Evolutionary conservation across 176 grass and related monocot species (phyloP).

Genomic region (Hordeum marinum): DNA sequence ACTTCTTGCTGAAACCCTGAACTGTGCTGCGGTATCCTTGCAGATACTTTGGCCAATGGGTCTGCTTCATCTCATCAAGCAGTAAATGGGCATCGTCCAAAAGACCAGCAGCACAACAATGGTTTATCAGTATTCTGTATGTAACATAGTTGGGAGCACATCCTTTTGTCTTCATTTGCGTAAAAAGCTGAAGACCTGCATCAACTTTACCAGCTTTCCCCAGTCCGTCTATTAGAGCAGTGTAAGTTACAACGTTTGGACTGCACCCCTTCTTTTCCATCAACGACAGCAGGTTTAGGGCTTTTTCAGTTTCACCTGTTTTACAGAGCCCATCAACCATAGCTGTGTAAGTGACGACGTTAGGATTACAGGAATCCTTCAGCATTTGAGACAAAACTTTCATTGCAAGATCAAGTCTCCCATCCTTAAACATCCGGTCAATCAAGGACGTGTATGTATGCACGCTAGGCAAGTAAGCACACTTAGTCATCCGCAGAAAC

Average conservation of each 20-base stretch:
- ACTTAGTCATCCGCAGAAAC: slow-evolving; percentile 77
- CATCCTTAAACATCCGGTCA: slow-evolving; percentile 89
- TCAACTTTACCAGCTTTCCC: slow-evolving; percentile 76
- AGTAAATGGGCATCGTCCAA: slow-evolving; percentile 68
- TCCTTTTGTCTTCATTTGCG: slow-evolving; percentile 64
- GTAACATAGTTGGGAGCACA: slow-evolving; percentile 95
- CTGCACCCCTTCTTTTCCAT: slow-evolving; percentile 87
- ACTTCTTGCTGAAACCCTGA: slow-evolving; percentile 85
- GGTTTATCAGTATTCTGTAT: slow-evolving; percentile 77
- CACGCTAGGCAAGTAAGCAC: slow-evolving; percentile 74
- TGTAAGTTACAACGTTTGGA: slow-evolving; percentile 96
- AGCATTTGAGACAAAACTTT: slow-evolving; percentile 93
- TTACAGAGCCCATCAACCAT: slow-evolving; percentile 94
- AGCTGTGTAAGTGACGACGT: slow-evolving; percentile 92
- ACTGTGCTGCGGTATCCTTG: slow-evolving; percentile 45
- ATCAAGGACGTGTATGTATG: slow-evolving; percentile 92
- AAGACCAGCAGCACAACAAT: slow-evolving; percentile 80
- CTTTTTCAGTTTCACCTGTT: slow-evolving; percentile 75
- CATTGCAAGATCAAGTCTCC: slow-evolving; percentile 90
- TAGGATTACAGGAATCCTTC: slow-evolving; percentile 76
- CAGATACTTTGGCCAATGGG: slow-evolving; percentile 81
- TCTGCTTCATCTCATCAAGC: slow-evolving; percentile 95
- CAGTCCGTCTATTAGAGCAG: slow-evolving; percentile 85
- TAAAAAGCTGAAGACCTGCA: slow-evolving; percentile 65
- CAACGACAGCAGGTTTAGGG: slow-evolving; percentile 61